Conservation (phyloP, 768 basidiomycete species). For the Strobilomyces dryophilus region DNA sequence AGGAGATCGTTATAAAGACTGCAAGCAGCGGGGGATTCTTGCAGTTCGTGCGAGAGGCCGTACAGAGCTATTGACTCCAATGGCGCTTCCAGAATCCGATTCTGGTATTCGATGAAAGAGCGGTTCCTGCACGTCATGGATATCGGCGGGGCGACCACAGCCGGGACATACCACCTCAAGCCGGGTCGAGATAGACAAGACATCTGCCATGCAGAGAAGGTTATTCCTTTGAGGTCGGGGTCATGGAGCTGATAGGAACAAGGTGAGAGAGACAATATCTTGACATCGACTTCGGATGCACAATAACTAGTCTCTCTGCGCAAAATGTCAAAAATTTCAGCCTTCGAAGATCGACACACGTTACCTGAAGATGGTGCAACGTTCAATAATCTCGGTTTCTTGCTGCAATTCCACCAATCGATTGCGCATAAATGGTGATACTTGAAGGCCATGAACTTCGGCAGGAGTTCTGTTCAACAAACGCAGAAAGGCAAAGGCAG, state of each 20-base stretch:
- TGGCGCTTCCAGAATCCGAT: conserved; percentile 59
- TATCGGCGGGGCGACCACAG: conserved; percentile 82
- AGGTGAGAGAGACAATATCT: conserved; percentile 12
- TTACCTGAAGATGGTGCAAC: conserved; percentile 43
- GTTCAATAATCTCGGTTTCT: conserved; percentile 38
- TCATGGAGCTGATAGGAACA: conserved; percentile 35
- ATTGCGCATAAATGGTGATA: conserved; percentile 56
- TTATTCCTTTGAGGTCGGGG: conserved; percentile 56
- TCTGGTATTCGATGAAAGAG: conserved; percentile 71
- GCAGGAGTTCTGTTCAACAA: conserved; percentile 59
- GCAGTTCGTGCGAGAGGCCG: conserved; percentile 68
- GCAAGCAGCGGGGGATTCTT: conserved; percentile 54
- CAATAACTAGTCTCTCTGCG: conserved; percentile 19
- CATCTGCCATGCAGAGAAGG: conserved; percentile 55
- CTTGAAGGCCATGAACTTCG: conserved; percentile 60
- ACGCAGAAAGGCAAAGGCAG: conserved; percentile 72
- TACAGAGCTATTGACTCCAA: conserved; percentile 74
- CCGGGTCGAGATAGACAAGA: conserved; percentile 79
- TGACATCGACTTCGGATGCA: conserved; percentile 21
- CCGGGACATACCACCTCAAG: conserved; percentile 83
- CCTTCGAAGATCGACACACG: conserved; percentile 13
- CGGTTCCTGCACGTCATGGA: conserved; percentile 68
- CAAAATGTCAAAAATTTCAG: conserved; percentile 5
- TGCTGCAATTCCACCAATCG: conserved; percentile 46
- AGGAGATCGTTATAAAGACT: conserved; percentile 42